Percentiles rank a stretch among this genome's conserved stretches.
phyloP scores from a whole-genome alignment of 2,329 filamentous ascomycete genomes.

The Colletotrichum agaves region DNA sequence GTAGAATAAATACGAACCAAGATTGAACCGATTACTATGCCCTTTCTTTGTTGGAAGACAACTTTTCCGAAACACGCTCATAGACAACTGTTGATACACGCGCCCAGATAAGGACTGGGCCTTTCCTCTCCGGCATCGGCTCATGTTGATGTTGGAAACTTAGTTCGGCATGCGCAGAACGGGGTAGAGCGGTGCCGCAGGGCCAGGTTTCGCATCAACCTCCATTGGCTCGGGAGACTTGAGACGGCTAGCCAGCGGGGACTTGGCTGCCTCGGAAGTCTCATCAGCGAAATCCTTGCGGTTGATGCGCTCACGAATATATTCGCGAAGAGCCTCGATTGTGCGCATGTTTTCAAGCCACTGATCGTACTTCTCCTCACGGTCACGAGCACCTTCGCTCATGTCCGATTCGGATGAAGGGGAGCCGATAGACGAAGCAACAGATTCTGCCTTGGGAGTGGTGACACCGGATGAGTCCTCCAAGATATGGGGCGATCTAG shows the following conservation, averaged over 20 bases:
- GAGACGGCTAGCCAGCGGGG: constrained; percentile 40
- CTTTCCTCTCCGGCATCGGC: not conserved
- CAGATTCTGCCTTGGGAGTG: constrained; percentile 59
- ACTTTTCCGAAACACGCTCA: constrained; percentile 32
- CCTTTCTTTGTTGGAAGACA: constrained; percentile 21
- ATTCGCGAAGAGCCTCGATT: constrained; percentile 70
- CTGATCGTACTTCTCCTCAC: constrained; percentile 70
- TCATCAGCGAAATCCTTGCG: constrained; percentile 60
- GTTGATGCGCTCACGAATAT: constrained; percentile 67
- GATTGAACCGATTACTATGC: constrained; percentile 32
- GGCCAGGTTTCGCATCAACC: constrained; percentile 31
- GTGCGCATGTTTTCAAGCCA: constrained; percentile 75
- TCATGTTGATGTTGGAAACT: constrained; percentile 28
- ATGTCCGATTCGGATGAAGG: constrained; percentile 66
- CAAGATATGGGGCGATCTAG: constrained; percentile 48
- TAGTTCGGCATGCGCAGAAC: constrained; percentile 52
- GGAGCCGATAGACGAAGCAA: constrained; percentile 59
- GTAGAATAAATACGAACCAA: constrained; percentile 36
- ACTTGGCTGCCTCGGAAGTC: constrained; percentile 41
- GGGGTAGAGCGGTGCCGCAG: constrained; percentile 48
- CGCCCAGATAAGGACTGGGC: not conserved
- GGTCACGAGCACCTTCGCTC: constrained; percentile 62
- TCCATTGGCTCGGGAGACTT: constrained; percentile 39
- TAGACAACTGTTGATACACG: constrained; percentile 35
- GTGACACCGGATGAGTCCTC: constrained; percentile 51